Conservation (phyloP, 257 asterid genomes). For the Nicotiana sylvestris region DNA sequence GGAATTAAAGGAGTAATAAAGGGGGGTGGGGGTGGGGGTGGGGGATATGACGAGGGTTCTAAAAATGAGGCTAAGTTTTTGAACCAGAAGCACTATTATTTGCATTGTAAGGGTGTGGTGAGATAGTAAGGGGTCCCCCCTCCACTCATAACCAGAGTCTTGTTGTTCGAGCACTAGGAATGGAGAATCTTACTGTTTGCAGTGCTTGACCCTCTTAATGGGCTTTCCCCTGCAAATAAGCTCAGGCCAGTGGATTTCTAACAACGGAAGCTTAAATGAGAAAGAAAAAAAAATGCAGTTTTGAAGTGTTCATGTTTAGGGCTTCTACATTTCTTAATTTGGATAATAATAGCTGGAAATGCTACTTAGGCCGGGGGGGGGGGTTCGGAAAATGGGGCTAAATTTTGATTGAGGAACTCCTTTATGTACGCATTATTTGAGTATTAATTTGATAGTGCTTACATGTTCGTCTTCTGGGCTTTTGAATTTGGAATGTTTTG, state of each 20-base stretch:
- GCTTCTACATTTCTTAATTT: too few species aligned
- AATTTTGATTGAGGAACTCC: background rate
- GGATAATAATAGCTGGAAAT: constrained; percentile 34
- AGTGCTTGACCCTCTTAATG: too few species aligned
- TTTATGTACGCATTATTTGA: background rate
- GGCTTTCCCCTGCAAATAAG: too few species aligned
- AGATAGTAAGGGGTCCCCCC: background rate
- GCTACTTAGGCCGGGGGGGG: constrained; percentile 32
- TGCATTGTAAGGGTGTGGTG: background rate
- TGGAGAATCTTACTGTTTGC: background rate
- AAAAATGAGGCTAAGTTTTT: background rate
- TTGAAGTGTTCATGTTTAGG: too few species aligned
- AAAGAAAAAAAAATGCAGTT: too few species aligned
- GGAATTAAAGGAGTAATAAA: too few species aligned
- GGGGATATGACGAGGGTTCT: too few species aligned
- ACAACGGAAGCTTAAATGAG: too few species aligned
- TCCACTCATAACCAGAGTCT: background rate
- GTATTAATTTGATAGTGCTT: background rate
- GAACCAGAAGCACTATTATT: background rate
- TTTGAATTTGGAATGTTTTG: background rate
- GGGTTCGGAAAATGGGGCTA: constrained; percentile 14
- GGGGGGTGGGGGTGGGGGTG: too few species aligned
- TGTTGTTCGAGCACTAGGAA: background rate
- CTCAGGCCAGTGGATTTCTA: too few species aligned
- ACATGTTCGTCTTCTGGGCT: background rate